phyloP scores from a whole-genome alignment of 2,329 filamentous ascomycete genomes.

The Penicillium sp. region DNA sequence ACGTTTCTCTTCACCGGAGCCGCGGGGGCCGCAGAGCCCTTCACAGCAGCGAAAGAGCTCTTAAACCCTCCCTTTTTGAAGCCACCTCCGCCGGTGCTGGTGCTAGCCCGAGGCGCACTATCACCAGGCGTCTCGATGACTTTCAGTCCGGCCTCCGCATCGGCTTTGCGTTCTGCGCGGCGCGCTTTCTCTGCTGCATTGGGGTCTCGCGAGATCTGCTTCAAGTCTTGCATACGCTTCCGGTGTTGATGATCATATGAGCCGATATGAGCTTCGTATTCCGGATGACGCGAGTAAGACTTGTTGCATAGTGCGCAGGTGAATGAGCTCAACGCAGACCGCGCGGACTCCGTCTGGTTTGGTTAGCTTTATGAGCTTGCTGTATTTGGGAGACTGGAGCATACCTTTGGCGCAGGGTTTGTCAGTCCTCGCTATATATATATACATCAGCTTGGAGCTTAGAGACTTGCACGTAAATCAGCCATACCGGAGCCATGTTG shows the following conservation, averaged over 20 bases:
- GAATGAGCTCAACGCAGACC: constrained; percentile 76
- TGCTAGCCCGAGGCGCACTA: constrained; percentile 22
- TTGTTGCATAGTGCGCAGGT: constrained; percentile 88
- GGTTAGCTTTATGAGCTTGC: constrained; percentile 1
- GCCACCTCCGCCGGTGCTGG: constrained; percentile 21
- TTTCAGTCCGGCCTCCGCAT: constrained; percentile 44
- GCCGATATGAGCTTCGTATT: constrained; percentile 91
- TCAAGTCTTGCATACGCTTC: constrained; percentile 58
- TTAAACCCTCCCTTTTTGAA: constrained; percentile 86
- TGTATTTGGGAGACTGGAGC: neutral
- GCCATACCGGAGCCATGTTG: constrained; percentile 38
- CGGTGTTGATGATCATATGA: constrained; percentile 97
- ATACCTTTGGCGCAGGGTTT: constrained; percentile 49
- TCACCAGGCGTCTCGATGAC: constrained; percentile 37
- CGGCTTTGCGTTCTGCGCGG: constrained; percentile 44
- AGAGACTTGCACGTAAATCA: neutral
- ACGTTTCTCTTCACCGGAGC: constrained; percentile 44
- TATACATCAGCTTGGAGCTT: neutral
- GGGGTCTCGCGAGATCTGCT: constrained; percentile 47
- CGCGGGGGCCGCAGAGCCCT: constrained; percentile 32
- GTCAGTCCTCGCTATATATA: constrained; percentile 48
- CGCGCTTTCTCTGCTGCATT: constrained; percentile 46
- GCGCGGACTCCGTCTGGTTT: constrained; percentile 60
- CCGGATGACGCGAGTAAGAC: constrained; percentile 91
- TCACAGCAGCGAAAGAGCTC: constrained; percentile 66